phyloP scores from a whole-genome alignment of 148 eudicot genomes.

The Diospyros lotus region DNA sequence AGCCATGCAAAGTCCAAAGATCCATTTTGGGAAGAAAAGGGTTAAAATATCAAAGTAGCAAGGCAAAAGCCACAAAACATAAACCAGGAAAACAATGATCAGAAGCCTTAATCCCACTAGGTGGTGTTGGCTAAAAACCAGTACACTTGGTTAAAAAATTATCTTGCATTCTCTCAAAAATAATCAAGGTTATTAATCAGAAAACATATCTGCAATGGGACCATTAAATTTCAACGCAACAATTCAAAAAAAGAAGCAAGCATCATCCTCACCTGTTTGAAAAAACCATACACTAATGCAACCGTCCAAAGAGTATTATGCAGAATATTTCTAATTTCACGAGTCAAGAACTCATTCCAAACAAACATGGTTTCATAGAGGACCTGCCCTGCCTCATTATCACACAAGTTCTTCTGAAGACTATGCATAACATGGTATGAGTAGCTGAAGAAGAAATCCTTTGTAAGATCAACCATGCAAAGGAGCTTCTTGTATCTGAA shows the following conservation, averaged over 20 bases:
- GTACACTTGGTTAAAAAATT: neutral
- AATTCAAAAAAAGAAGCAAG: slow-evolving; percentile 10
- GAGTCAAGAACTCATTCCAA: slow-evolving; percentile 93
- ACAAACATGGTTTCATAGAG: slow-evolving; percentile 82
- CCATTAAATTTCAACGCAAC: neutral
- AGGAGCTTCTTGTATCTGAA: slow-evolving; percentile 89
- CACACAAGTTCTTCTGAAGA: slow-evolving; percentile 68
- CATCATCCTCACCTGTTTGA: slow-evolving; percentile 59
- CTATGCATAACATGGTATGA: slow-evolving; percentile 92
- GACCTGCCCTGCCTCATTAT: slow-evolving; percentile 38
- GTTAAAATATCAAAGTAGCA: neutral
- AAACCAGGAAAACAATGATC: too few relatives aligned
- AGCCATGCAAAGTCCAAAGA: neutral
- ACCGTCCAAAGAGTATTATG: slow-evolving; percentile 84
- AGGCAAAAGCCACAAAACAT: too few relatives aligned
- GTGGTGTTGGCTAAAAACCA: neutral
- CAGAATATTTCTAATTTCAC: slow-evolving; percentile 58
- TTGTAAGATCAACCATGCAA: slow-evolving; percentile 92
- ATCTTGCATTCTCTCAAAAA: too few relatives aligned
- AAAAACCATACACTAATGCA: slow-evolving; percentile 86
- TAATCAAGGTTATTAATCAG: too few relatives aligned
- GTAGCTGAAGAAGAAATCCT: slow-evolving; percentile 93
- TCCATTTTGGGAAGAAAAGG: neutral
- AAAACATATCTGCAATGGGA: too few relatives aligned
- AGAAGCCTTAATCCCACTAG: too few relatives aligned